Evolutionary conservation across 257 asterid genomes (phyloP), one percentile per base, ranked within the genome.

Genomic region (Buddleja alternifolia): DNA sequence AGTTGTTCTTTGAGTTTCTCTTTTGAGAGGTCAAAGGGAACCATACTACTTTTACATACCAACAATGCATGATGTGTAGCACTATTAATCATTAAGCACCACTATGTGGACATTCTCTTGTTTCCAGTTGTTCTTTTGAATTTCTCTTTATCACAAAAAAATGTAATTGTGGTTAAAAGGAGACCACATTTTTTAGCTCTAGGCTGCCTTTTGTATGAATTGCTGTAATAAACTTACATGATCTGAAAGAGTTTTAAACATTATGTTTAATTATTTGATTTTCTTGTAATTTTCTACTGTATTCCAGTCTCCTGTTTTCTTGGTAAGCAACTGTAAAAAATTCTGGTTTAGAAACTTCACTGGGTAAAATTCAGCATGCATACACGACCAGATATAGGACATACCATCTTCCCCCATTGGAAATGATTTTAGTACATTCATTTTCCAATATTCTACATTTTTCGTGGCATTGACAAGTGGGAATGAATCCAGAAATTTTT

Each of bases 201-300:
- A 12, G 21, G 60, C 20, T 47, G 36, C 14, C n/a, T 37, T 17
- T 60, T 24, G 7, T 70, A 19, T 36, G 12, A 14, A 60, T 10
- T 45, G 21, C 36, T 54, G 63, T 68, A 12, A 69, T 39, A 16
- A 21, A 21, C 42, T 48, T 25, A n/a, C 39, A 69, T 70, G 37
- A 54, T 63, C 24, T 19, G 52, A 56, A 46, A 53, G 54, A 40
- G 41, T 41, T n/a, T n/a, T n/a, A n/a, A n/a, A n/a, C 19, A 51
- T 60, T 25, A 44, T 70, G 36, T 56, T 24, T 39, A 24, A 23
- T 7, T 19, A 20, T 56, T n/a, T 46, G 32, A 12, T 45, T 64
- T 64, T 8, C 45, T 37, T 45, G 42, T 54, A n/a, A n/a, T n/a
- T 50, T 4, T 63, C 32, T 25, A 10, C 50, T 17, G 45, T 45